These are phyloP conservation scores for Hypoxylon sp. DNA, from an alignment of 2,329 filamentous ascomycete genomes.

Conservation along the genomic window DNA sequence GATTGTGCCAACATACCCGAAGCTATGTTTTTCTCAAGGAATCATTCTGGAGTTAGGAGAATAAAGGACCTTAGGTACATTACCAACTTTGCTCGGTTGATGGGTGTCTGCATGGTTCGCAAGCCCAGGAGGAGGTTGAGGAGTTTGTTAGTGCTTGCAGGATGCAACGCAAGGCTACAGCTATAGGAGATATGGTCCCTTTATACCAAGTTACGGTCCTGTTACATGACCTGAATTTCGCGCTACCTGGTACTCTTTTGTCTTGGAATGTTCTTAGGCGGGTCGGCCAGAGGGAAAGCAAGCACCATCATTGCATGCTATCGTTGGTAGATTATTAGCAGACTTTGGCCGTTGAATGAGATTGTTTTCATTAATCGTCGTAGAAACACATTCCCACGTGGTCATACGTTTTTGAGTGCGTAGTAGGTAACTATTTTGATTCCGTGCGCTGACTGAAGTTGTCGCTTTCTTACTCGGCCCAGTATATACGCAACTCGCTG, in stretches of 20 bases:
- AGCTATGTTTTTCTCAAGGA: slow-evolving; percentile 25
- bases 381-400: too few species aligned
- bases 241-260: slow-evolving; percentile 19
- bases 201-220: slow-evolving; percentile 13
- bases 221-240: slow-evolving; percentile 16
- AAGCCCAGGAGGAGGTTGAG: slow-evolving; percentile 17
- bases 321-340: slow-evolving; percentile 29
- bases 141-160: slow-evolving; percentile 19
- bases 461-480: too few species aligned
- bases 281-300: slow-evolving; percentile 27
- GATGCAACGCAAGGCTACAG: slow-evolving; percentile 15
- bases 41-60: slow-evolving; percentile 35
- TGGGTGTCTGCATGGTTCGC: slow-evolving; percentile 17
- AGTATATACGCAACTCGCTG: too few species aligned
- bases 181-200: slow-evolving; percentile 17
- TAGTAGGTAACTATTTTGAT: too few species aligned
- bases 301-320: slow-evolving; percentile 25
- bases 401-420: too few species aligned
- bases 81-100: slow-evolving; percentile 16
- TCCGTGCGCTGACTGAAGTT: too few species aligned
- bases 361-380: slow-evolving; percentile 23
- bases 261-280: slow-evolving; percentile 33
- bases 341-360: slow-evolving; percentile 33
- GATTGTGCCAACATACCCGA: slow-evolving; percentile 28
- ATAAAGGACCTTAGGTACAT: slow-evolving; percentile 20